Percentiles rank a stretch among this genome's conserved stretches.
phyloP scores from a whole-genome alignment of 1,284 basidiomycete species.

The Apiotrichum sp. region DNA sequence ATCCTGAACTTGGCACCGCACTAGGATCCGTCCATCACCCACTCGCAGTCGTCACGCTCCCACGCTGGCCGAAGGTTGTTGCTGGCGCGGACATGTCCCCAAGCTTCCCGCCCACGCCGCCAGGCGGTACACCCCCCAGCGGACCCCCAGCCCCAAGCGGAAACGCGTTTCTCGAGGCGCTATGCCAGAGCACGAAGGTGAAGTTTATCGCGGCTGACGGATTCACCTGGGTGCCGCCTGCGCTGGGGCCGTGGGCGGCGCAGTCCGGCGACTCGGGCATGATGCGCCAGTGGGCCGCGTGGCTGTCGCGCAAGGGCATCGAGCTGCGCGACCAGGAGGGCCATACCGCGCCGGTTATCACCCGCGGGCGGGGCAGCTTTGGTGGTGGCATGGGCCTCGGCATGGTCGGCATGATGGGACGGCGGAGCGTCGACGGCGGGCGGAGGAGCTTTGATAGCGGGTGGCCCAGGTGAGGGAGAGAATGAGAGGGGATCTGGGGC shows the following conservation, averaged over 20 bases:
- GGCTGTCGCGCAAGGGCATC: conserved; percentile 20
- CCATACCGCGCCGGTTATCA: conserved; percentile 14
- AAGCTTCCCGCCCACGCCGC: background rate
- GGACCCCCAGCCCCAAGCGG: background rate
- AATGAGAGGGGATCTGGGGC: too few species aligned
- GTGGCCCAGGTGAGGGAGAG: background rate
- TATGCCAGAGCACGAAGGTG: conserved; percentile 4
- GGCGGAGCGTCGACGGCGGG: background rate
- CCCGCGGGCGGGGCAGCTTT: conserved; percentile 5
- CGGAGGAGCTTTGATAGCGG: background rate
- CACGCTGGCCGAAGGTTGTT: conserved; percentile 39
- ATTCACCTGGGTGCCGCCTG: conserved; percentile 36
- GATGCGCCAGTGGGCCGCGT: conserved; percentile 33
- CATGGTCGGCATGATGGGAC: background rate
- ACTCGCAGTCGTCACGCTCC: conserved; percentile 63
- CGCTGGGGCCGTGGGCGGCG: conserved; percentile 32
- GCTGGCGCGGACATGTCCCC: conserved; percentile 4
- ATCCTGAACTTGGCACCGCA: conserved; percentile 8
- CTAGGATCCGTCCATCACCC: conserved; percentile 41
- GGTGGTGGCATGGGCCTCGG: background rate
- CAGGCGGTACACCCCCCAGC: background rate
- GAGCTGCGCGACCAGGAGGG: conserved; percentile 40
- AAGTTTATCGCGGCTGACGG: conserved; percentile 32
- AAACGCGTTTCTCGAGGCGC: conserved; percentile 17
- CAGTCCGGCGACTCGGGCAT: conserved; percentile 35